These are phyloP conservation scores for Coemansia sp. DNA, from an alignment of 192 early-diverging fungal genomes.

Conservation along the genomic window DNA sequence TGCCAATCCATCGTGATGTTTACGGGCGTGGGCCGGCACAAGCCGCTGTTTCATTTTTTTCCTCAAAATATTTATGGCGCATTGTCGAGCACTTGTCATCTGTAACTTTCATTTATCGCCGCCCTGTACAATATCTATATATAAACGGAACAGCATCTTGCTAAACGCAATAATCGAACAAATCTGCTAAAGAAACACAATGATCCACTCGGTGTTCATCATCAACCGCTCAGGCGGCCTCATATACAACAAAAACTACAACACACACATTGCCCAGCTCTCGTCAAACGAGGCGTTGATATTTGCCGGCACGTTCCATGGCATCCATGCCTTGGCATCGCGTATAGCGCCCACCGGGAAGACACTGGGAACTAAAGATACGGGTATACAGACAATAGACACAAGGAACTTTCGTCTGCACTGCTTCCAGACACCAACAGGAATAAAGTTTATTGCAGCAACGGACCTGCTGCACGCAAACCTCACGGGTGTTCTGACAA, in stretches of 20 bases:
- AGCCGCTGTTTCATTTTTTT: too few species aligned
- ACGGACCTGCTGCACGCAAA: constrained; percentile 77
- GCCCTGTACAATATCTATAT: too few species aligned
- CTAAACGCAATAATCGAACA: too few species aligned
- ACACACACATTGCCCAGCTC: constrained; percentile 76
- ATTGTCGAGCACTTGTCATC: too few species aligned
- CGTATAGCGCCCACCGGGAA: constrained; percentile 79
- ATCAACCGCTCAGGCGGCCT: constrained; percentile 93
- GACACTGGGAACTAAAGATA: constrained; percentile 55
- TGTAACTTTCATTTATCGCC: too few species aligned
- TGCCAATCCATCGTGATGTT: not conserved
- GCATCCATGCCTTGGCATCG: constrained; percentile 94
- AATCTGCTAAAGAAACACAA: constrained; percentile 18
- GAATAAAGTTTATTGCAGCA: constrained; percentile 92
- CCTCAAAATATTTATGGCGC: too few species aligned
- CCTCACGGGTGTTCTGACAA: constrained; percentile 56
- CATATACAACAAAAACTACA: constrained; percentile 91
- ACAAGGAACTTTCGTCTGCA: constrained; percentile 86
- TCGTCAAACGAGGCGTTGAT: constrained; percentile 95
- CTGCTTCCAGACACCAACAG: constrained; percentile 93
- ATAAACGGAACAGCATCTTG: not conserved
- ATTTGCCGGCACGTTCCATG: constrained; percentile 97
- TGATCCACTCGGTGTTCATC: constrained; percentile 82
- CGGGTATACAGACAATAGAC: constrained; percentile 91
- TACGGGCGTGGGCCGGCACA: too few species aligned